These are phyloP conservation scores for Carpinus fangiana DNA, from an alignment of 306 rosid genomes.

Conservation along the genomic window DNA sequence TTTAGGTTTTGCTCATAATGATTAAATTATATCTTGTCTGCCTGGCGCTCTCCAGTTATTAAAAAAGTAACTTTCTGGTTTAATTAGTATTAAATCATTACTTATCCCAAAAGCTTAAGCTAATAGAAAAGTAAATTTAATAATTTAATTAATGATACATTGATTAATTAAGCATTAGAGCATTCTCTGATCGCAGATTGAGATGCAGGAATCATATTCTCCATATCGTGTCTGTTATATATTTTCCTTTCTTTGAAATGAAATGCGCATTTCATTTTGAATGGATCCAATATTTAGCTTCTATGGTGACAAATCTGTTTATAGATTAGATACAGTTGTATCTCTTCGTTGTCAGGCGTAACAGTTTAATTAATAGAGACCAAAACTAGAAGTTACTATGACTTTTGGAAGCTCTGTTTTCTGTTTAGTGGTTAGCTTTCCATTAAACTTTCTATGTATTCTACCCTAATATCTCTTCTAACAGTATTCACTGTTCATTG, in stretches of 20 bases:
- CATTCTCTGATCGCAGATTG: not conserved
- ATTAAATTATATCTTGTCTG: not conserved
- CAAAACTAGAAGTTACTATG: not conserved
- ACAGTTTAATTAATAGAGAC: not conserved
- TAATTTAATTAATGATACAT: too few species aligned
- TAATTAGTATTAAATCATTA: not conserved
- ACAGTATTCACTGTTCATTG: conserved; percentile 5
- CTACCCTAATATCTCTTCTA: too few species aligned
- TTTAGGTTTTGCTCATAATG: not conserved
- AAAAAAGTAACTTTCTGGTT: not conserved
- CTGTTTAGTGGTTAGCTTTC: not conserved
- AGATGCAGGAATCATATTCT: not conserved
- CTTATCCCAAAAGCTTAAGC: too few species aligned
- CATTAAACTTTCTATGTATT: not conserved
- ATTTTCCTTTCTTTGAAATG: not conserved
- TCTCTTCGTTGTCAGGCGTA: not conserved
- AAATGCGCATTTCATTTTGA: not conserved
- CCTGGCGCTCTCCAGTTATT: not conserved
- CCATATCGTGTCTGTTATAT: not conserved
- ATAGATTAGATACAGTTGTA: not conserved
- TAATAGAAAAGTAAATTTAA: too few species aligned
- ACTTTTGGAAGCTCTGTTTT: not conserved
- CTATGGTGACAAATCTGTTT: not conserved
- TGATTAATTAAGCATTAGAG: not conserved
- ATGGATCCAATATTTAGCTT: not conserved